These are phyloP conservation scores for Hanseniaspora guilliermondii DNA, from an alignment of 805 yeast species.

Conservation along the genomic window DNA sequence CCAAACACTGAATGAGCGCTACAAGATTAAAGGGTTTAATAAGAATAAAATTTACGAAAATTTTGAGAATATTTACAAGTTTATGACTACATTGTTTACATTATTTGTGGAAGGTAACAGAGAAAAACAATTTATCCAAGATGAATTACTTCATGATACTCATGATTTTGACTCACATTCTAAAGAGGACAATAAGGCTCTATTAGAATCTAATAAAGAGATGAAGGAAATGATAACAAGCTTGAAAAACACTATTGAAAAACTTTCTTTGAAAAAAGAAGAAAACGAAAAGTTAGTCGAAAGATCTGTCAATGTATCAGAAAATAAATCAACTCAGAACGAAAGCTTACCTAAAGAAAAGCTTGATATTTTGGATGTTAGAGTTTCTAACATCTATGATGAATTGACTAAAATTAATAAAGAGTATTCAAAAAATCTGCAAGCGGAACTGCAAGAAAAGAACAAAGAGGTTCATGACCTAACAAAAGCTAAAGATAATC, in stretches of 20 bases:
- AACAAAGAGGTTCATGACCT: neutral
- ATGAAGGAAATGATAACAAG: neutral
- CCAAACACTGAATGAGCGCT: constrained; percentile 3
- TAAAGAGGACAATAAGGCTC: neutral
- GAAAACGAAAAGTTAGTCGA: neutral
- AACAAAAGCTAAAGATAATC: neutral
- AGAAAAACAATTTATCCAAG: constrained; percentile 10
- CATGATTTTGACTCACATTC: neutral
- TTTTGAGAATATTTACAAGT: constrained; percentile 2
- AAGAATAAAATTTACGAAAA: neutral
- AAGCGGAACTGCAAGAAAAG: neutral
- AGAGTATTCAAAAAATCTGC: neutral
- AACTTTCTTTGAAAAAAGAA: neutral
- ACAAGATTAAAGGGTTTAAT: constrained; percentile 1
- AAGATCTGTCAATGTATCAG: neutral
- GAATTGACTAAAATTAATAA: neutral
- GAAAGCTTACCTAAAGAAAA: neutral
- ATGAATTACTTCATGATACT: constrained; percentile 12
- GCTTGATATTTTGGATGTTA: neutral
- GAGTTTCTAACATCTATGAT: neutral
- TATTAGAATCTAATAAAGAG: neutral
- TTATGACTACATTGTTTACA: constrained; percentile 2
- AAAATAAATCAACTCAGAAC: neutral
- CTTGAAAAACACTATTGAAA: neutral
- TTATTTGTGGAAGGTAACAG: constrained; percentile 5